Percentiles rank a stretch among this genome's conserved stretches.
Evolutionary conservation across 805 yeast species (phyloP).

Genomic region (Yamadazyma tumulicola): DNA sequence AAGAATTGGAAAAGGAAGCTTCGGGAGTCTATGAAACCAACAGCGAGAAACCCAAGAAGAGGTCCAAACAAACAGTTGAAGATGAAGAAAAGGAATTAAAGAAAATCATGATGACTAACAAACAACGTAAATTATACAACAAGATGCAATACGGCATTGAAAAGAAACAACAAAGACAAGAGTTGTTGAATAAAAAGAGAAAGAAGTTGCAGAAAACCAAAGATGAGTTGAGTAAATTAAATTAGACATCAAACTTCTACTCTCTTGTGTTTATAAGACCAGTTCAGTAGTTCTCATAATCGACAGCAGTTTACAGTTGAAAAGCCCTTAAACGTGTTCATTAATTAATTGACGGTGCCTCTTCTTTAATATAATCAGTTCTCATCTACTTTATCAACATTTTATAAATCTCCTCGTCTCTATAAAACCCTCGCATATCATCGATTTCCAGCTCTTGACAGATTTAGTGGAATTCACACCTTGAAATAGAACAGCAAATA

Average conservation of each 20-base stretch:
- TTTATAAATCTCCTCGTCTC: no score
- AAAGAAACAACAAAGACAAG: conserved; percentile 74
- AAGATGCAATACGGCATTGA: conserved; percentile 91
- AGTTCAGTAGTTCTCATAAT: no score
- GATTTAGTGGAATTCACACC: no score
- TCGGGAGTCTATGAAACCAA: conserved; percentile 80
- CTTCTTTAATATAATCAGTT: background rate
- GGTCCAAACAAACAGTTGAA: conserved; percentile 42
- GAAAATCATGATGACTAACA: conserved; percentile 96
- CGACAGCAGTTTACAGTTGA: no score
- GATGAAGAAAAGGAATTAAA: conserved; percentile 86
- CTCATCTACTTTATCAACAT: no score
- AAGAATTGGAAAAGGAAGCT: conserved; percentile 76
- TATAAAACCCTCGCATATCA: no score
- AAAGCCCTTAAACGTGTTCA: no score
- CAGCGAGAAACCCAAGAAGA: conserved; percentile 35
- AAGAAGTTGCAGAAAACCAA: conserved; percentile 67
- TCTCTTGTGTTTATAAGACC: no score
- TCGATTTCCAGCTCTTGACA: no score
- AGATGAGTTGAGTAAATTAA: conserved; percentile 26
- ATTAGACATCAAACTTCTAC: no score
- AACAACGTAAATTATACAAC: conserved; percentile 89
- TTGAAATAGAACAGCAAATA: no score
- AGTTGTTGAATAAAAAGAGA: conserved; percentile 64
- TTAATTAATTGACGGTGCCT: no score